Conservation (phyloP, 805 yeast genomes). For the Wilhelminamyces savonicus region DNA sequence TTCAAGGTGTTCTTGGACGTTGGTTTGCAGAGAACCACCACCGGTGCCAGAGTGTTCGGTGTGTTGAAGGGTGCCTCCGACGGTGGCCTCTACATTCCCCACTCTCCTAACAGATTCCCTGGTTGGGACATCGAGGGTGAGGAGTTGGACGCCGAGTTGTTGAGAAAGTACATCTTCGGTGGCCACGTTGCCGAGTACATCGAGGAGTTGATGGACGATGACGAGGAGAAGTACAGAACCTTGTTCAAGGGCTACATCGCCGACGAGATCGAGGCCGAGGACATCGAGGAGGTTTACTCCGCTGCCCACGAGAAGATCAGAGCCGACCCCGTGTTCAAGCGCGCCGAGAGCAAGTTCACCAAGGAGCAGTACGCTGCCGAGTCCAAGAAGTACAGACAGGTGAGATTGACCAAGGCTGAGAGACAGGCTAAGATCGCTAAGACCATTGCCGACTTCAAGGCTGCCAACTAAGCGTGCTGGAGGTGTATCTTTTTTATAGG, state of each 20-base stretch:
- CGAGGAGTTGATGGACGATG: conserved; percentile 99
- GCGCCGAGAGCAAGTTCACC: conserved; percentile 88
- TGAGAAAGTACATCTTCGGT: conserved; percentile 99
- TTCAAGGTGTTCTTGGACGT: conserved; percentile 99
- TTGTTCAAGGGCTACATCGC: conserved; percentile 94
- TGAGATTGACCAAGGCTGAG: conserved; percentile 86
- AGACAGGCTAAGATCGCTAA: conserved; percentile 83
- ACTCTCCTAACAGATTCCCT: conserved; percentile 99
- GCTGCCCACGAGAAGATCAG: conserved; percentile 95
- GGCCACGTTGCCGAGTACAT: conserved; percentile 99
- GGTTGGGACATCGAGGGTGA: conserved; percentile 99
- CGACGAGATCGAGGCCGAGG: conserved; percentile 96
- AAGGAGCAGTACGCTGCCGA: conserved; percentile 98
- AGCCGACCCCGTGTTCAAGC: conserved; percentile 89
- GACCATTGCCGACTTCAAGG: conserved; percentile 90
- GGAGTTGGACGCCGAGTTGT: conserved; percentile 94
- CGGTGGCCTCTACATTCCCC: conserved; percentile 99
- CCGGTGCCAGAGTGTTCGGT: conserved; percentile 99
- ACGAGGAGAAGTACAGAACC: conserved; percentile 98
- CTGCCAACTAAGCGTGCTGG: conserved; percentile 34
- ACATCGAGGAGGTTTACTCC: conserved; percentile 89
- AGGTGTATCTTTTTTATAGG: too few relatives aligned
- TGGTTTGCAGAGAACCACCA: conserved; percentile 99
- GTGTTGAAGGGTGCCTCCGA: conserved; percentile 99
- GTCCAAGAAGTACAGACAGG: conserved; percentile 85